These are phyloP conservation scores for Monocercomonoides exilis DNA, from an alignment of 78 protist genomes.

Conservation along the genomic window DNA sequence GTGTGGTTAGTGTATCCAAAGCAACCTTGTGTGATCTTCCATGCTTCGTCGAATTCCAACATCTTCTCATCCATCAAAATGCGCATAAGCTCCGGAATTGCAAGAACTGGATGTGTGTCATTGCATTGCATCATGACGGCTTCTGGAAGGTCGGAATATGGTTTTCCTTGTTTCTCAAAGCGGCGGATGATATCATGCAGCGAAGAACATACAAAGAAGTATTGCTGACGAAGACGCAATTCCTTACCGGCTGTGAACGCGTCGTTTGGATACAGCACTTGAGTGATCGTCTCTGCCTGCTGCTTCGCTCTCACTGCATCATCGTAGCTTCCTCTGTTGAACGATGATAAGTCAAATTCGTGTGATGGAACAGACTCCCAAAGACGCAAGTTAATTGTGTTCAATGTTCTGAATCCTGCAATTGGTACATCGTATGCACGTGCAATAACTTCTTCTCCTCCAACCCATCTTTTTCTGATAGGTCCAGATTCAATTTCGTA, in stretches of 20 bases:
- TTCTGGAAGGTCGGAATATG: constrained; percentile 19
- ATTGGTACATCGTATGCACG: constrained; percentile 64
- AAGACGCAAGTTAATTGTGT: constrained; percentile 75
- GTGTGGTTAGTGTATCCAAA: constrained; percentile 94
- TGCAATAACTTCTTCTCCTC: constrained; percentile 53
- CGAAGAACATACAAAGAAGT: constrained; percentile 81
- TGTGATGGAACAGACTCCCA: constrained; percentile 70
- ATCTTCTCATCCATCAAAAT: constrained; percentile 70
- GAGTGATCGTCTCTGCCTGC: constrained; percentile 68
- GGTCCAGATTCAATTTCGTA: not conserved
- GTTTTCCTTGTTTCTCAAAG: constrained; percentile 39
- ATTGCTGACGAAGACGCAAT: constrained; percentile 86
- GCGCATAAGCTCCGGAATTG: constrained; percentile 65
- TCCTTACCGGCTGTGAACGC: constrained; percentile 68
- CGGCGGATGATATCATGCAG: constrained; percentile 80
- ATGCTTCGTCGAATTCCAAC: constrained; percentile 70
- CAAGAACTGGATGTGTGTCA: constrained; percentile 93
- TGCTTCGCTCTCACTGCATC: constrained; percentile 64
- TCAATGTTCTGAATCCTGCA: constrained; percentile 79
- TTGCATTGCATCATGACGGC: constrained; percentile 82
- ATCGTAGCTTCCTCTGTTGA: constrained; percentile 65
- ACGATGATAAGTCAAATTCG: constrained; percentile 69
- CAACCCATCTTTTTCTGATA: constrained; percentile 49
- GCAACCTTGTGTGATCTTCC: constrained; percentile 48
- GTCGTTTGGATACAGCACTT: constrained; percentile 90